Evolutionary conservation across 225 moss, liverwort and hornwort species (phyloP).

Genomic region (Pseudoscleropodium purum): DNA sequence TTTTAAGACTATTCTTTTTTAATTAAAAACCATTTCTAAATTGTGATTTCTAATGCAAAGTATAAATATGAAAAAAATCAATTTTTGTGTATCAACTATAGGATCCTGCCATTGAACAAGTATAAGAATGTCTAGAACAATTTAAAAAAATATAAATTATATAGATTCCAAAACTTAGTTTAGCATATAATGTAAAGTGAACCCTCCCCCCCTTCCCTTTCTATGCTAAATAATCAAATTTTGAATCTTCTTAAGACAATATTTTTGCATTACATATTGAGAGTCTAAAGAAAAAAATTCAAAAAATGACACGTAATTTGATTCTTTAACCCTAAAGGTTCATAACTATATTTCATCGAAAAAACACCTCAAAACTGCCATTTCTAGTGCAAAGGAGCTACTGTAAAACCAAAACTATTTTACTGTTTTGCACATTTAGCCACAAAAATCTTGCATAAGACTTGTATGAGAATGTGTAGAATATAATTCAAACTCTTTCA

Average conservation of each 20-base stretch:
- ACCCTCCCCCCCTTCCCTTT: neutral
- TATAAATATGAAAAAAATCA: neutral
- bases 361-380: neutral
- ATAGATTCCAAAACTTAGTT: neutral
- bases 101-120: neutral
- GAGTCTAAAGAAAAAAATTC: neutral
- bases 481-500: neutral
- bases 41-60: neutral
- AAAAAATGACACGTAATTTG: neutral
- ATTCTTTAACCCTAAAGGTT: neutral
- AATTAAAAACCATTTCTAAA: neutral
- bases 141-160: neutral
- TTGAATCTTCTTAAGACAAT: neutral
- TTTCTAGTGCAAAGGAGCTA: neutral
- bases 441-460: neutral
- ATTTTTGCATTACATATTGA: no score
- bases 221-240: neutral
- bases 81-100: neutral
- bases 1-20: neutral
- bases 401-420: neutral
- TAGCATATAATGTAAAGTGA: neutral
- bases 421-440: neutral
- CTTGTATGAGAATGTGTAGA: neutral
- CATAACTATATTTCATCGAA: neutral
- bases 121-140: accelerated